Base-by-base conservation (phyloP, 495 filamentous ascomycete species). In the Aspergillus bertholletiae region DNA sequence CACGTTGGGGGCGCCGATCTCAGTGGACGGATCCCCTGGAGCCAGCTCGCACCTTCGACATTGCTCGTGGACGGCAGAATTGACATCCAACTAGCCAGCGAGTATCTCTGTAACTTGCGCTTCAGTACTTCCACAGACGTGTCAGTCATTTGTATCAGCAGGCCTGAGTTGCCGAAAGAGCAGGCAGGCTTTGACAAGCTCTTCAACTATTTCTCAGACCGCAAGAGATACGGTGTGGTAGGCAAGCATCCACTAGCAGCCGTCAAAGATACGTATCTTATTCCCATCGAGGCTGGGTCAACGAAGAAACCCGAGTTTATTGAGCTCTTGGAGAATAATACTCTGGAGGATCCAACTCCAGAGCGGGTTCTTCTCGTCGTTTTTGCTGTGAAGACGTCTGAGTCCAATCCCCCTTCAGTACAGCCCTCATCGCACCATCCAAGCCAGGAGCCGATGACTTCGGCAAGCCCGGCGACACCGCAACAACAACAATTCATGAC, bases 41-140 rank as follows among this genome's bases (percentile, higher is more conserved):
- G 77, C 20, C 79, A 89, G 54, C 73, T 97, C 2, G 78, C 94
- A 12, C 85, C 89, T 1, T 66, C 79, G 6, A 79, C 71, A 2
- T 70, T 98, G 34, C 80, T 80, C 13, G 82, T 97, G 49, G 87
- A 90, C 58, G 94, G 94, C 11, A 84, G 94, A 5, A 95, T 97
- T 50, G 83, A 86, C 17, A 82, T 86, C 53, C 79, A 85, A 53
- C 83, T 87, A 28, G 94, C 92, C 18, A 88, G 89, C 55, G 87
- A 90, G 37, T 98, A 98, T 66, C 84, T 98, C 3, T 94, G 89
- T 60, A 83, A 88, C 23, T 74, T 96, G 27, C 78, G 87, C 23
- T 90, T 85, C 60, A 90, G 84, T 65, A 71, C 76, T 21, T 84
- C 82, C 13, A 88, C 86, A 3, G 91, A 96, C 64, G 75, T 93